Conservation (phyloP, 805 yeast genomes). For the Hanseniaspora hatyaiensis region DNA sequence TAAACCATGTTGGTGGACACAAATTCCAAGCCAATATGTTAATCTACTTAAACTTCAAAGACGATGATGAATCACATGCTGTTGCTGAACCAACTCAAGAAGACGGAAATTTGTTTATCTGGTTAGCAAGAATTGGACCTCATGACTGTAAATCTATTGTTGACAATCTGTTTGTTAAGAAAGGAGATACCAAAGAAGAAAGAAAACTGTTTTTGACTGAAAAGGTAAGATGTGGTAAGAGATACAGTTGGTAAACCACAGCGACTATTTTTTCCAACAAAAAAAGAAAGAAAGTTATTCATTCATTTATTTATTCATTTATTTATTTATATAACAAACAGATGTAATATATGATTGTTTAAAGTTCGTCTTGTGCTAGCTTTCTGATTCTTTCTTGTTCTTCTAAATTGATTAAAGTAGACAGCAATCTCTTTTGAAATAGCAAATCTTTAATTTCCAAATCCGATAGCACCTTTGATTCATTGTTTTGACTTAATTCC, state of each 20-base stretch:
- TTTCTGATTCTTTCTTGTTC: constrained; percentile 4
- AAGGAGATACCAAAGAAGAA: constrained; percentile 41
- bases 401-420: constrained; percentile 6
- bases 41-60: constrained; percentile 44
- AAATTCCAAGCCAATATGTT: constrained; percentile 85
- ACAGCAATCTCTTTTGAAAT: constrained; percentile 12
- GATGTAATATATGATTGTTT: not conserved
- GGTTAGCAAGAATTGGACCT: constrained; percentile 84
- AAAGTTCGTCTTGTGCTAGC: constrained; percentile 6
- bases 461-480: not conserved
- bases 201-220: constrained; percentile 57
- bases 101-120: constrained; percentile 44
- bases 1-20: constrained; percentile 93
- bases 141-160: constrained; percentile 62
- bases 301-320: not conserved
- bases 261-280: too few species aligned
- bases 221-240: constrained; percentile 42
- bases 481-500: not conserved
- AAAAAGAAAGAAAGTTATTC: too few species aligned
- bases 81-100: not conserved
- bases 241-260: constrained; percentile 40
- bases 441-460: not conserved
- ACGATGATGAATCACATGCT: constrained; percentile 35
- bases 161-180: constrained; percentile 51
- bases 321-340: not conserved